Evolutionary conservation across 805 yeast species (phyloP).

Genomic region (Suhomyces faveliae): DNA sequence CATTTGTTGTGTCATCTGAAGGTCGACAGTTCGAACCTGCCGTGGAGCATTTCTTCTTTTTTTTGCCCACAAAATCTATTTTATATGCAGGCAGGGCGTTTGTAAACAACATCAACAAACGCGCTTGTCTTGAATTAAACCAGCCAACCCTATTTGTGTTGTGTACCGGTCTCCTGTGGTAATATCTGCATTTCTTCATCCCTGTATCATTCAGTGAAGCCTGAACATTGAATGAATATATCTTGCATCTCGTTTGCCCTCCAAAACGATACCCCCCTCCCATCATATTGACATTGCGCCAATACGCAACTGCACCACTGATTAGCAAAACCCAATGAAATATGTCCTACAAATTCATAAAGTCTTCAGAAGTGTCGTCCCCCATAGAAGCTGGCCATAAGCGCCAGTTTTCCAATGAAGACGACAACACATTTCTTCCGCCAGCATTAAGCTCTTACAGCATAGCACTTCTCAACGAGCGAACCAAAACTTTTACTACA

Average conservation of each 20-base stretch:
- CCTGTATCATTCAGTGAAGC: neutral
- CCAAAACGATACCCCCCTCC: neutral
- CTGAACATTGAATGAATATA: neutral
- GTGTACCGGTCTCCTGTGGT: neutral
- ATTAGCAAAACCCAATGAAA: neutral
- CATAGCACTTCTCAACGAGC: constrained; percentile 48
- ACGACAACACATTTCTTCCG: constrained; percentile 54
- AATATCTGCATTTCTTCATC: neutral
- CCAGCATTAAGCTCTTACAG: constrained; percentile 62
- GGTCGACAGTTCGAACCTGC: constrained; percentile 43
- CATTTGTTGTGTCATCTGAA: constrained; percentile 27
- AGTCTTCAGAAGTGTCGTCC: constrained; percentile 5
- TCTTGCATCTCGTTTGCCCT: neutral
- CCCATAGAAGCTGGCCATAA: constrained; percentile 6
- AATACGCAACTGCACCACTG: neutral
- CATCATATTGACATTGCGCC: neutral
- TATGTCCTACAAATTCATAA: constrained; percentile 9
- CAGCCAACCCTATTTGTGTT: neutral
- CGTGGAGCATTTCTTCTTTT: constrained; percentile 32
- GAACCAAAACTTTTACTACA: constrained; percentile 10
- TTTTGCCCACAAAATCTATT: neutral
- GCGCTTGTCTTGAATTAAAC: constrained; percentile 5
- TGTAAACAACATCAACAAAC: constrained; percentile 8
- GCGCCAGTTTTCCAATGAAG: constrained; percentile 25
- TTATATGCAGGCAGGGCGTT: constrained; percentile 4